These are phyloP conservation scores for Talaromyces wortmannii DNA, from an alignment of 495 filamentous ascomycete genomes.

Conservation along the genomic window DNA sequence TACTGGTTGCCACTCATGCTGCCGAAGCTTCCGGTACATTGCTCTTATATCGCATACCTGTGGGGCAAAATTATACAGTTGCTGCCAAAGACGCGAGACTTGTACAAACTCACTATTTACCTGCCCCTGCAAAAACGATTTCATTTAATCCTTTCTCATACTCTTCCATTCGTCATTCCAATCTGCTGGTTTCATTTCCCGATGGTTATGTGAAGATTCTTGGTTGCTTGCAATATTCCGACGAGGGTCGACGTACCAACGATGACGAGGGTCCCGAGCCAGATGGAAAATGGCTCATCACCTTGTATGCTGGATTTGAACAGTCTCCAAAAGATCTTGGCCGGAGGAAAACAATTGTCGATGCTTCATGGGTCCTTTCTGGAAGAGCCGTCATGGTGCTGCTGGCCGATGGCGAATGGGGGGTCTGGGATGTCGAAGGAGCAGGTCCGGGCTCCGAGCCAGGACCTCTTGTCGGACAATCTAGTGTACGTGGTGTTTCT, in stretches of 20 bases:
- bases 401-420: constrained; percentile 84
- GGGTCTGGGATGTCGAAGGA: constrained; percentile 82
- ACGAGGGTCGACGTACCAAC: constrained; percentile 17
- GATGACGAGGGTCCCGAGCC: constrained; percentile 24
- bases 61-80: constrained; percentile 29
- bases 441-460: constrained; percentile 46
- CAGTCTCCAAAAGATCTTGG: constrained; percentile 26
- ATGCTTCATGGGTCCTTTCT: constrained; percentile 75
- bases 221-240: constrained; percentile 33
- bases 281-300: constrained; percentile 56
- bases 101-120: constrained; percentile 57
- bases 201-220: constrained; percentile 65
- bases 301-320: constrained; percentile 62
- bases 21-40: constrained; percentile 59
- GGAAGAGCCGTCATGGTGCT: constrained; percentile 72
- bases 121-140: constrained; percentile 57
- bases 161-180: constrained; percentile 50
- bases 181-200: constrained; percentile 60
- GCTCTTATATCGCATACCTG: constrained; percentile 45
- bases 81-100: constrained; percentile 42
- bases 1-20: constrained; percentile 57
- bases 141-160: constrained; percentile 65
- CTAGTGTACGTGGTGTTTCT: constrained; percentile 48
- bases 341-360: constrained; percentile 69
- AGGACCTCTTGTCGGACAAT: constrained; percentile 49